Evolutionary conservation across 192 early-diverging fungal genomes (phyloP), one percentile per base, ranked within the genome.

Genomic region (Mortierella claussenii): DNA sequence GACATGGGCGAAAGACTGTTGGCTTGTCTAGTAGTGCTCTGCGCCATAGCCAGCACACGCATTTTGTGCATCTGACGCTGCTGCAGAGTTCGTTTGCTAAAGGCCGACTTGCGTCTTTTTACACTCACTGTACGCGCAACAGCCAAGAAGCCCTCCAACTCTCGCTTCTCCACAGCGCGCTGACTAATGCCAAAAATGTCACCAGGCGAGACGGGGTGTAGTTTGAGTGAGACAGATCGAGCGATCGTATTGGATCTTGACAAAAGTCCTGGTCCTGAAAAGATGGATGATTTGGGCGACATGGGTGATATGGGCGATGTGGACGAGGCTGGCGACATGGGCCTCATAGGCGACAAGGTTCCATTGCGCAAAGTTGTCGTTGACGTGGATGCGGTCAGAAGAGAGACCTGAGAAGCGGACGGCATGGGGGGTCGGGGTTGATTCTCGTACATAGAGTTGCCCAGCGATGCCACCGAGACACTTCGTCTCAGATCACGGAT

Each of bases 141-240:
- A 0, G 71, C 62, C 57, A 75, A 37, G 34, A 66, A 75, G 4
- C 47, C 57, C 27, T 75, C 55, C 2, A 75, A 48, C 18, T 75
- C 71, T 12, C 56, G 55, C 24, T 59, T 59, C 27, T 75, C 71
- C 17, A 75, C 62, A 20, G 71, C 71, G 32, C 62, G 71, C 31
- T 65, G 71, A 55, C 71, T 75, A 45, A 75, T 75, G 12, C 71
- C 71, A 75, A 75, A 75, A 60, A 75, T 75, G 28, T 75, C 71
- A 1, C 71, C 71, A 24, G 71, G 71, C 11, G 63, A 75, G 17
- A 75, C 71, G 0, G 71, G 71, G 18, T 75, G 63, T 1, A 75
- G 34, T 13, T 65, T 65, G n/a, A 65, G 55, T 6, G 62, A 59
- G 51, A 75, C 55, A 1, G 71, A 75, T 10, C 71, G 62, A 4